phyloP scores from a whole-genome alignment of 2,329 filamentous ascomycete species.

The Huntiella savannae region DNA sequence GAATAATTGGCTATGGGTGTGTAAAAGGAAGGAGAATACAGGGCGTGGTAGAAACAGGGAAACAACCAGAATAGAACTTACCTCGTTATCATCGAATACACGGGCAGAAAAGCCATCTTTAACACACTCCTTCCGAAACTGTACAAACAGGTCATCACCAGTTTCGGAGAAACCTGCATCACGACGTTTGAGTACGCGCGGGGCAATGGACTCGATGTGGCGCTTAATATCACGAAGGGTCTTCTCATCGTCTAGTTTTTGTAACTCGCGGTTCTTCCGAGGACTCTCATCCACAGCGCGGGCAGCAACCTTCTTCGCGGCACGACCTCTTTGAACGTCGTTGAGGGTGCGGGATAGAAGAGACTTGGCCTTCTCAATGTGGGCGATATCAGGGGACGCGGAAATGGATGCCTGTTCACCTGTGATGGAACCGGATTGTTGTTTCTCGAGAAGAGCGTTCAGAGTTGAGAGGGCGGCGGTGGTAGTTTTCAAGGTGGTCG shows the following conservation, averaged over 20 bases:
- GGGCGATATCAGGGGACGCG: slow-evolving; percentile 20
- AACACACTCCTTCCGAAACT: slow-evolving; percentile 38
- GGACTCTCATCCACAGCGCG: slow-evolving; percentile 21
- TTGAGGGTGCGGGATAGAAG: slow-evolving; percentile 38
- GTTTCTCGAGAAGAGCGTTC: slow-evolving; percentile 27
- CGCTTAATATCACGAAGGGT: slow-evolving; percentile 4
- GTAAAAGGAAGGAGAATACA: no score
- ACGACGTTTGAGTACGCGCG: slow-evolving; percentile 27
- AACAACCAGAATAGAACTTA: slow-evolving; percentile 17
- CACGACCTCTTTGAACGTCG: slow-evolving; percentile 33
- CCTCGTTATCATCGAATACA: slow-evolving; percentile 30
- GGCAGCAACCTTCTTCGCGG: slow-evolving; percentile 20
- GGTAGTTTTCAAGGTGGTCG: slow-evolving; percentile 30
- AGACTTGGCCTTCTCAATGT: slow-evolving; percentile 32
- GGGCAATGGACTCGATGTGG: slow-evolving; percentile 34
- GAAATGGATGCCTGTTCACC: slow-evolving; percentile 7
- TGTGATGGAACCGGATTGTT: slow-evolving; percentile 13
- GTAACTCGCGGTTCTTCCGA: slow-evolving; percentile 28
- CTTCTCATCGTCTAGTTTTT: slow-evolving; percentile 1
- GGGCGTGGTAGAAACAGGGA: no score
- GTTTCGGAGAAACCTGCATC: slow-evolving; percentile 22
- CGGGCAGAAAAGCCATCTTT: slow-evolving; percentile 38
- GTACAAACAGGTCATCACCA: slow-evolving; percentile 36
- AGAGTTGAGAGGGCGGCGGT: slow-evolving; percentile 36
- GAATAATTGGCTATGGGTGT: no score